A percentile compares a stretch with the other conserved stretches of the same genome.
Evolutionary conservation across 2,329 filamentous ascomycete species (phyloP).

Genomic region (Neonectria punicea): DNA sequence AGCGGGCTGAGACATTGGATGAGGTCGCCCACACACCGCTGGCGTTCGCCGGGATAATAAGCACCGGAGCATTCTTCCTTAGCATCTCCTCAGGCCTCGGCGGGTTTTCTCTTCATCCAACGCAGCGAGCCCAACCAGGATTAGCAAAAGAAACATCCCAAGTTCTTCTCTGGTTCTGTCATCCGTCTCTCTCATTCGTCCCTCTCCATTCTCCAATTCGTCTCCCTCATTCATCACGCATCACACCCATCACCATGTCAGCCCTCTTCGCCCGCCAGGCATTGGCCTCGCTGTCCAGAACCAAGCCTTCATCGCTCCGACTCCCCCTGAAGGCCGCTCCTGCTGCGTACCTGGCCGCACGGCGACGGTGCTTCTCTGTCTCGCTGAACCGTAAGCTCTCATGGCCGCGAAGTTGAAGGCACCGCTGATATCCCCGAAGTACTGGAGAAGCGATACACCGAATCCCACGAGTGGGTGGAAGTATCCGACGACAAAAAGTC

Average conservation of each 20-base stretch:
- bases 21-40: not conserved
- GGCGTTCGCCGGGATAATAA: conserved; percentile 6
- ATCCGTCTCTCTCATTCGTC: not conserved
- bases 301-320: conserved; percentile 35
- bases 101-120: not conserved
- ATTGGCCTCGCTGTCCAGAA: conserved; percentile 36
- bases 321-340: conserved; percentile 32
- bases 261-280: conserved; percentile 40
- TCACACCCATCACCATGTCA: conserved; percentile 31
- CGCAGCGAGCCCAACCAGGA: not conserved
- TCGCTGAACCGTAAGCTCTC: conserved; percentile 36
- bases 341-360: conserved; percentile 25
- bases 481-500: conserved; percentile 72
- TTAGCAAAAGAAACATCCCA: not conserved
- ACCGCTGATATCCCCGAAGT: conserved; percentile 15
- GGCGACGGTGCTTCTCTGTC: conserved; percentile 40
- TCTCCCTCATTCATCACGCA: not conserved
- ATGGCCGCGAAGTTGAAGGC: not conserved
- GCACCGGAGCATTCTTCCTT: conserved; percentile 5
- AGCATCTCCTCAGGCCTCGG: not conserved
- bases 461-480: conserved; percentile 95
- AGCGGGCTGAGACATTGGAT: conserved; percentile 1
- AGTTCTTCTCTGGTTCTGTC: not conserved
- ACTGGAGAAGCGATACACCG: conserved; percentile 69
- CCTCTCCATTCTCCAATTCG: not conserved